A percentile compares a stretch with the other conserved stretches of the same genome.
These are phyloP conservation scores for Suillus discolor DNA, from an alignment of 768 basidiomycete genomes.

Conservation along the genomic window DNA sequence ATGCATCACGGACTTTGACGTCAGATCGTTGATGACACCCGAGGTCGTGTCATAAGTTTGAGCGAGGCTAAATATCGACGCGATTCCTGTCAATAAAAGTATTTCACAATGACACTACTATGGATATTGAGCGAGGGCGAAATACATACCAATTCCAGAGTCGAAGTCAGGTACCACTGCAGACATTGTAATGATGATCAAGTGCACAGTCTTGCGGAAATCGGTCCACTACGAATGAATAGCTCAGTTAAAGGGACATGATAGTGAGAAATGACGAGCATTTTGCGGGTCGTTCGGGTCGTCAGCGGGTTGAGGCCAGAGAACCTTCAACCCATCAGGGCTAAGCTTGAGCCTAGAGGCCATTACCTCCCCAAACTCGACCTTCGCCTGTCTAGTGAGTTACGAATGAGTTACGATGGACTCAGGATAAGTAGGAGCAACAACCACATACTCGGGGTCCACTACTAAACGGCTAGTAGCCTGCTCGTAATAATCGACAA, in stretches of 20 bases:
- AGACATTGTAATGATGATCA: constrained; percentile 52
- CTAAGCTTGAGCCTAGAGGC: constrained; percentile 50
- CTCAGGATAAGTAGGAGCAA: too few species aligned
- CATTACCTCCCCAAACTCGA: constrained; percentile 51
- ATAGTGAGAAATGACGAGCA: constrained; percentile 29
- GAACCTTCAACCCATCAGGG: constrained; percentile 45
- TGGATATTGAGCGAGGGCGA: background rate
- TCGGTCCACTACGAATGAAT: constrained; percentile 43
- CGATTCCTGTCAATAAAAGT: constrained; percentile 42
- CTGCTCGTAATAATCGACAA: constrained; percentile 50
- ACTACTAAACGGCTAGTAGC: constrained; percentile 61
- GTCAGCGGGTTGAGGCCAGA: constrained; percentile 58
- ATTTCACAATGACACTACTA: background rate
- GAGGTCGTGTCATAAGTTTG: constrained; percentile 46
- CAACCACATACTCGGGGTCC: constrained; percentile 53
- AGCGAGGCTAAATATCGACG: constrained; percentile 51
- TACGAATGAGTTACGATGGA: background rate
- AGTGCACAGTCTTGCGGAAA: constrained; percentile 45
- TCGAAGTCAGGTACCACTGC: constrained; percentile 58
- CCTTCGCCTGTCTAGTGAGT: constrained; percentile 42
- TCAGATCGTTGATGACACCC: constrained; percentile 51
- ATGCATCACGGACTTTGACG: constrained; percentile 37
- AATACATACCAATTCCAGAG: constrained; percentile 47
- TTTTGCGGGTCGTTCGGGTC: constrained; percentile 57
- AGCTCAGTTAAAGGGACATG: background rate